Base-by-base conservation (phyloP, 208 protist genomes). In the Leishmania martiniquensis region DNA sequence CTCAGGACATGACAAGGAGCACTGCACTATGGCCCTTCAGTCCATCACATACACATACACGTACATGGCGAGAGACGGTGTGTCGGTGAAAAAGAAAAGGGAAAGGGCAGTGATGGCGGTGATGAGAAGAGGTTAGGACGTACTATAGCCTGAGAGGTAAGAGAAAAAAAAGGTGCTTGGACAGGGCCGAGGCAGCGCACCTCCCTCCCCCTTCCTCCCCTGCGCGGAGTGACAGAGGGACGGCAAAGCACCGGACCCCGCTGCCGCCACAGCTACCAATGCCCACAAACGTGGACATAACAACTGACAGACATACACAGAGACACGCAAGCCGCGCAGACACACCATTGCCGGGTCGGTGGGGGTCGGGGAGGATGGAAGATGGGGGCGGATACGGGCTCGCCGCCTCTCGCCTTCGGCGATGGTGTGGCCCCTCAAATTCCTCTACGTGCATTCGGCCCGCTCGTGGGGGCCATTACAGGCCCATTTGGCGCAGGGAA, bases 401-500 rank as follows among this genome's bases (percentile, higher is more conserved):
- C 60, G 22, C 20, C 59, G 15, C 13, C 32, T 25, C 60, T 45
- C 44, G 20, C 1, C 60, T 20, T 34, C 57, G 22, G 3, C 3
- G 12, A 17, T 37, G 17, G 12, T 25, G 39, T 25, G 42, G 29
- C 9, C 42, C 32, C 52, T 13, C 4, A 39, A 20, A 44, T 44
- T 29, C 47, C 3, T 17, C 20, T 71, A 9, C n/a, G 7, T 44
- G n/a, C 44, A 13, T 45, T 39, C 47, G 9, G 25, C 12, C 20
- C 6, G 15, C 68, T 22, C 10, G 45, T 54, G 3, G 57, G 29
- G 15, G 55, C 1, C 17, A 7, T 49, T 39, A 72, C 65, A 94
- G 83, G 32, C 93, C 93, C 81, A 97, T 75, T 72, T 96, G 93
- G 60, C 89, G 90, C 75, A 92, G 63, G 57, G 93, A 97, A 20